A percentile compares a stretch with the other conserved stretches of the same genome.
Conservation (phyloP, 495 filamentous ascomycete genomes). For the Massariosphaeria phaeospora region DNA sequence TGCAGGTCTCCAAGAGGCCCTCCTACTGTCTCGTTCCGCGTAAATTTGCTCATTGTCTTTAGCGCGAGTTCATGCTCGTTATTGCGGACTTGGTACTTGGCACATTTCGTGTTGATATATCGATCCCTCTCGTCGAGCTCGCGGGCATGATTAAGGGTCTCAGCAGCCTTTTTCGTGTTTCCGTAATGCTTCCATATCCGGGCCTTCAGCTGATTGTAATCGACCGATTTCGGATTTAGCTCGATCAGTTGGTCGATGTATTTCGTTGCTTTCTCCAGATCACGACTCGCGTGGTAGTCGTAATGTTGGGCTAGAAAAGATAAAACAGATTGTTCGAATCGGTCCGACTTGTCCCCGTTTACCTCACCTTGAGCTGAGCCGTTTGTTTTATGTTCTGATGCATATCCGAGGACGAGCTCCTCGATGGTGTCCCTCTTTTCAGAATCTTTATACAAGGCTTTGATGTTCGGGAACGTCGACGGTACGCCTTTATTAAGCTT, state of each 20-base stretch:
- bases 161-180: conserved; percentile 70
- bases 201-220: conserved; percentile 93
- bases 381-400: conserved; percentile 46
- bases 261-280: conserved; percentile 73
- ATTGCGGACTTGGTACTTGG: conserved; percentile 94
- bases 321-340: conserved; percentile 67
- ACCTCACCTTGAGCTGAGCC: conserved; percentile 46
- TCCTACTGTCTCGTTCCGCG: conserved; percentile 78
- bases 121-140: conserved; percentile 81
- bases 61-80: conserved; percentile 80
- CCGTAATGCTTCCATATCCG: conserved; percentile 92
- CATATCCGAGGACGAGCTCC: conserved; percentile 72
- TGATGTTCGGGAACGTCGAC: conserved; percentile 92
- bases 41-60: conserved; percentile 91
- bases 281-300: conserved; percentile 81
- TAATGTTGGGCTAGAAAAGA: conserved; percentile 97
- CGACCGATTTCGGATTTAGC: conserved; percentile 69
- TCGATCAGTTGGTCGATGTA: conserved; percentile 81
- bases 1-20: conserved; percentile 86
- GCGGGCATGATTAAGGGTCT: conserved; percentile 84
- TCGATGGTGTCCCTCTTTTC: conserved; percentile 72
- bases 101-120: conserved; percentile 96
- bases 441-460: conserved; percentile 74
- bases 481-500: conserved; percentile 96
- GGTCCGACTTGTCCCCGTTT: conserved; percentile 53